Conservation (phyloP, 805 yeast species). For the Torulaspora microellipsoides region DNA sequence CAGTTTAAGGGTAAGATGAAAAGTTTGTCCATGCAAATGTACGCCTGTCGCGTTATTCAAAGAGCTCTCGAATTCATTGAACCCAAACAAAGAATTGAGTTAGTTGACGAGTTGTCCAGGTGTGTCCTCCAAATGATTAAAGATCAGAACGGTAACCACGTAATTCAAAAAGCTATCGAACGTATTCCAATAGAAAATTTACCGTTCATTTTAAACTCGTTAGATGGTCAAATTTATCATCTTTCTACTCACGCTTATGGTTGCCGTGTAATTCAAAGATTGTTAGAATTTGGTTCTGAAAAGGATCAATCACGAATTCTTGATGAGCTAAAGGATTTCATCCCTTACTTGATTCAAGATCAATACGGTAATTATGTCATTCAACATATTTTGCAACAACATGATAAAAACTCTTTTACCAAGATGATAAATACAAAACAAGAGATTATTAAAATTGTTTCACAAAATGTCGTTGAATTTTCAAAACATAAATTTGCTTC, state of each 20-base stretch:
- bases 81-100: constrained; percentile 56
- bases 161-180: constrained; percentile 92
- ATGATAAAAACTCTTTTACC: constrained; percentile 37
- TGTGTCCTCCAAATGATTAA: constrained; percentile 67
- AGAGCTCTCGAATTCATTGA: constrained; percentile 76
- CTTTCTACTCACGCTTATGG: constrained; percentile 95
- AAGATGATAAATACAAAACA: constrained; percentile 40
- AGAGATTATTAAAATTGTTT: constrained; percentile 59
- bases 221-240: constrained; percentile 69
- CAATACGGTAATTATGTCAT: constrained; percentile 98
- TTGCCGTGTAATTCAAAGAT: constrained; percentile 91
- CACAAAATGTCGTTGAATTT: constrained; percentile 67
- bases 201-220: constrained; percentile 66
- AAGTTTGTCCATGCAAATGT: constrained; percentile 84
- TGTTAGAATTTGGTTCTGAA: constrained; percentile 69
- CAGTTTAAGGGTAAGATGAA: constrained; percentile 58
- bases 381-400: constrained; percentile 88
- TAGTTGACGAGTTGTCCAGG: constrained; percentile 66
- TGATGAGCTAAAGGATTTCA: constrained; percentile 64
- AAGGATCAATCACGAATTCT: constrained; percentile 66
- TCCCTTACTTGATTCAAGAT: constrained; percentile 79
- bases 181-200: constrained; percentile 66
- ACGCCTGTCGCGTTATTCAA: constrained; percentile 97
- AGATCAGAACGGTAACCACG: constrained; percentile 98
- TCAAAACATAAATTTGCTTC: constrained; percentile 98